Evolutionary conservation across 371 early-diverging fungal species (phyloP), one percentile per base, ranked within the genome.

Genomic region (Mortierella sp.): DNA sequence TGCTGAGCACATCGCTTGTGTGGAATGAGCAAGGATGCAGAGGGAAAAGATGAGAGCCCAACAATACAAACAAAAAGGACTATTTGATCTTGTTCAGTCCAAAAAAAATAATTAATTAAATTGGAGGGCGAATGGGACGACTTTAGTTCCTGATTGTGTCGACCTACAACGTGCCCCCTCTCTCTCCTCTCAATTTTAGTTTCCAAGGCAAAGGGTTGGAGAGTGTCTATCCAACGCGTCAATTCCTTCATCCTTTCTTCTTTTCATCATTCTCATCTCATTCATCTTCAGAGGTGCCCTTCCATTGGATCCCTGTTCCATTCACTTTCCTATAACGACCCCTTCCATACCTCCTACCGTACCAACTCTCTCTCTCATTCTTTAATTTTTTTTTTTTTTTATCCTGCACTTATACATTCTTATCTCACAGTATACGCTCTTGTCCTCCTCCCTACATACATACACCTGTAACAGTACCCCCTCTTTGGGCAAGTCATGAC

Each of bases 401-500:
- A 22, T n/a, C 49, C n/a, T 49, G 19, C 49, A 45, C n/a, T n/a
- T 45, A 8, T 9, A 35, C 9, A 4, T 13, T 13, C 45, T 45
- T 17, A 8, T 45, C 15, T 45, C 45, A 45, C 15, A 8, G 45
- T 17, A 4, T 45, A 9, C 12, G n/a, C 45, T 45, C n/a, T 45
- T 13, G 15, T 45, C 12, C 45, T 45, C 15, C 45, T 2, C 45
- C 15, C n/a, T 45, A 53, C 7, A 23, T 12, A 28, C 3, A 53
- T 12, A 53, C 53, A 7, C 26, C 10, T 13, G 13, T 9, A 2
- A 10, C 12, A 53, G 13, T 53, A 28, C 28, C 53, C 28, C 28
- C 28, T 57, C 60, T 29, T 31, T 28, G 35, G 47, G 51, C 54
- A 26, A 60, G 22, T 15, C 54, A 56, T 58, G 63, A 66, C 66